phyloP scores from a whole-genome alignment of 2,329 filamentous ascomycete genomes.

The Elsinoe fawcettii region DNA sequence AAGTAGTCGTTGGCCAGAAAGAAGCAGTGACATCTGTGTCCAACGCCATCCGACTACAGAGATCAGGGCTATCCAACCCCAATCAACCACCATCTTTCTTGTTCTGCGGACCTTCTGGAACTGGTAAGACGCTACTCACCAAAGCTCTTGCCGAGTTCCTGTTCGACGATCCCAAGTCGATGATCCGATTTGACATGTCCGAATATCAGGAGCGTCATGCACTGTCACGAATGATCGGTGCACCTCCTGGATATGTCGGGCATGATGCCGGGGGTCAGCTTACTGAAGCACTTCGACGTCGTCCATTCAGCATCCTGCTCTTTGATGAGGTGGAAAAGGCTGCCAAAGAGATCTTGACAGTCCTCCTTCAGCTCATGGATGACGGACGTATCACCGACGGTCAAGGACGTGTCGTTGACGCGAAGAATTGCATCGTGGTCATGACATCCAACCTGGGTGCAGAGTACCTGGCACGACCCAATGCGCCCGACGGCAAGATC shows the following conservation, averaged over 20 bases:
- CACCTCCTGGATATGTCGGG: constrained; percentile 92
- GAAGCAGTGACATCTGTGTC: constrained; percentile 90
- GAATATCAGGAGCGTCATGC: constrained; percentile 98
- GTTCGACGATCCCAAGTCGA: constrained; percentile 92
- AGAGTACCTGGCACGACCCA: constrained; percentile 78
- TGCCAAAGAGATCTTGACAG: constrained; percentile 92
- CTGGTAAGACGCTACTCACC: constrained; percentile 92
- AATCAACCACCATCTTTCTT: constrained; percentile 97
- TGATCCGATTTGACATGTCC: constrained; percentile 99
- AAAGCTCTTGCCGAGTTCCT: constrained; percentile 97
- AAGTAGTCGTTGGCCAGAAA: constrained; percentile 85
- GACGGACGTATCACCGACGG: constrained; percentile 97
- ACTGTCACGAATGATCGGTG: constrained; percentile 93
- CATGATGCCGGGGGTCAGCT: constrained; percentile 94
- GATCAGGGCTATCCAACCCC: constrained; percentile 88
- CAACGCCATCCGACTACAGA: constrained; percentile 90
- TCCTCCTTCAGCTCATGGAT: constrained; percentile 98
- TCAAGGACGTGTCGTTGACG: constrained; percentile 89
- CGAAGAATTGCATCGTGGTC: constrained; percentile 96
- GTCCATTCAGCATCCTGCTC: constrained; percentile 93
- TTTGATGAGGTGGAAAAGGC: constrained; percentile 99
- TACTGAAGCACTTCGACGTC: constrained; percentile 85
- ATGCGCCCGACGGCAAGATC: constrained; percentile 71
- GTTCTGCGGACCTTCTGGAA: constrained; percentile 97
- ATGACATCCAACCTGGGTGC: constrained; percentile 98